These are phyloP conservation scores for Blastobotrys americana DNA, from an alignment of 805 yeast species.

Conservation along the genomic window DNA sequence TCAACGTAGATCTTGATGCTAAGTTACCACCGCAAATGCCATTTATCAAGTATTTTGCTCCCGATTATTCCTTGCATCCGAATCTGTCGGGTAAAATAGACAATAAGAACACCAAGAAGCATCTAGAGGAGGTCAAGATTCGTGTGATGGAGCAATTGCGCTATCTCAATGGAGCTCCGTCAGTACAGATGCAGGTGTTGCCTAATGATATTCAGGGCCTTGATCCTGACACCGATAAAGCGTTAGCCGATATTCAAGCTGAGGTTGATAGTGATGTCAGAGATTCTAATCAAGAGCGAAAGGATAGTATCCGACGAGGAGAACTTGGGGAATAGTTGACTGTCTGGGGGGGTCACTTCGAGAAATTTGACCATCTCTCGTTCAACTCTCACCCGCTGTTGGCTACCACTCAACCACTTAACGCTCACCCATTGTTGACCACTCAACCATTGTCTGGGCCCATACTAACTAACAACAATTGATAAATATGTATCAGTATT, in stretches of 20 bases:
- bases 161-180: constrained; percentile 82
- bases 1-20: constrained; percentile 69
- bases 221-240: constrained; percentile 32
- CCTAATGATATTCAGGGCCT: constrained; percentile 57
- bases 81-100: constrained; percentile 70
- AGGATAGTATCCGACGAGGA: constrained; percentile 19
- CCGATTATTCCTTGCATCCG: constrained; percentile 87
- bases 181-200: constrained; percentile 83
- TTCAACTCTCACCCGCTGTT: no score
- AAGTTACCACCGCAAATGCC: constrained; percentile 70
- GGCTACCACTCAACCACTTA: no score
- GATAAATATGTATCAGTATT: no score
- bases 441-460: no score
- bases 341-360: background rate
- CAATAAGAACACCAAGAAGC: constrained; percentile 76
- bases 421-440: no score
- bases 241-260: constrained; percentile 27
- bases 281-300: constrained; percentile 13
- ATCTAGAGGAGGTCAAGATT: constrained; percentile 69
- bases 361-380: no score
- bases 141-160: constrained; percentile 76
- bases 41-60: constrained; percentile 76
- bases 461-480: no score
- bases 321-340: constrained; percentile 13
- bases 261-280: constrained; percentile 17